phyloP scores from a whole-genome alignment of 352 stramenopile genomes.

The Hyaloperonospora arabidopsidis region DNA sequence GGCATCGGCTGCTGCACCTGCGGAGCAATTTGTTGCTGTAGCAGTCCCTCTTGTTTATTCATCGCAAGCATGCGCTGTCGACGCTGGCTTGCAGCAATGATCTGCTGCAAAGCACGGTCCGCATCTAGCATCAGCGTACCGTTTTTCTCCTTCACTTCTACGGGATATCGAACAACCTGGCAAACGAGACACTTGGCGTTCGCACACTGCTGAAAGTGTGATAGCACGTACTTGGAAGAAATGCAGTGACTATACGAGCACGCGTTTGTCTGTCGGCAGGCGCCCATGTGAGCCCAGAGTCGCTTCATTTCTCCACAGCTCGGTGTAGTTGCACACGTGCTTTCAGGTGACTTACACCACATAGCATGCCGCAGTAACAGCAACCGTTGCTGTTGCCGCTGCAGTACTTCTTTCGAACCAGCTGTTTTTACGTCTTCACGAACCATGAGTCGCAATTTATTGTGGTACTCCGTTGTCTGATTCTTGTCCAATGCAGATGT shows the following conservation, averaged over 20 bases:
- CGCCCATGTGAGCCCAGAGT: slow-evolving; percentile 97
- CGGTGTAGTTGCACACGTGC: slow-evolving; percentile 89
- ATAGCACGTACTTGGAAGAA: slow-evolving; percentile 97
- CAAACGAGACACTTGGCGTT: slow-evolving; percentile 96
- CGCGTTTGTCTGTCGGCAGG: slow-evolving; percentile 94
- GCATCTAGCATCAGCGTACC: slow-evolving; percentile 78
- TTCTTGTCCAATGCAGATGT: slow-evolving; percentile 75
- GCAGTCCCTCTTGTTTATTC: slow-evolving; percentile 33
- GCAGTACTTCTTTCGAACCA: slow-evolving; percentile 90
- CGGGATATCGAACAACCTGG: slow-evolving; percentile 94
- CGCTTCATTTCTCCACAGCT: slow-evolving; percentile 97
- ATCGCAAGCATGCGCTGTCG: slow-evolving; percentile 44
- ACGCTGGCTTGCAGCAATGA: slow-evolving; percentile 61
- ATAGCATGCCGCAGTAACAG: slow-evolving; percentile 95
- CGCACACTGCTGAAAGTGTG: slow-evolving; percentile 98
- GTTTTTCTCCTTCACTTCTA: slow-evolving; percentile 91
- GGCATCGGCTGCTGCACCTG: slow-evolving; percentile 13
- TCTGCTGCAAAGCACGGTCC: slow-evolving; percentile 67
- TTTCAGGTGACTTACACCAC: slow-evolving; percentile 94
- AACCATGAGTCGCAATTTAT: slow-evolving; percentile 78
- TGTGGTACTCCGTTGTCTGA: slow-evolving; percentile 76
- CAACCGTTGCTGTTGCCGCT: slow-evolving; percentile 96
- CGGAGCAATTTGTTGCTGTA: slow-evolving; percentile 26
- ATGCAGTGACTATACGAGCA: slow-evolving; percentile 97
- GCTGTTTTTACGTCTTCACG: slow-evolving; percentile 60